Base-by-base conservation (phyloP, 179 eudicot species). In the Corrigiola litoralis region DNA sequence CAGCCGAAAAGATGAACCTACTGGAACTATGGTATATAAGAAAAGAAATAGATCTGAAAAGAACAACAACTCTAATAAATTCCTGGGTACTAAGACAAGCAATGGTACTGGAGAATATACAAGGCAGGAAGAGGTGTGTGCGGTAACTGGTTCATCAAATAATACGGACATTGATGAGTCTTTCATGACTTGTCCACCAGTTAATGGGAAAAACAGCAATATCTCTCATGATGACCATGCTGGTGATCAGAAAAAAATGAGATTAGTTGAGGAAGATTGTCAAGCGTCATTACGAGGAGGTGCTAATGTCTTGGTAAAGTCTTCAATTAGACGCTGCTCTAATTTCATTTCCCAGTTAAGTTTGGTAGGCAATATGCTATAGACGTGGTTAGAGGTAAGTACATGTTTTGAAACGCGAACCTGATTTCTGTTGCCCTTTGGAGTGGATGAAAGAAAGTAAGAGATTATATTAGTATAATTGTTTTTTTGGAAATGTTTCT, bases 41-140 rank as follows among this genome's bases (percentile, higher is more conserved):
- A 80, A 77, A 54, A 60, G 78, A 61, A 67, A 67, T 48, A 68
- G 57, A 61, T 64, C 61, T 45, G 66, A 61, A 31, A 72, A 67
- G 65, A 62, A 32, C 37, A 41, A 40, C 65, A 62, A 0, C 58
- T 68, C 67, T 32, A 21, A 4, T 66, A 63, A 61, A 10, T 24
- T 34, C 49, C 70, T 46, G 23, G 63, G 38, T 45, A 53, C 61
- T 51, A 70, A 66, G 45, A 52, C 38, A 23, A 63, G 21, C 68
- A 54, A 49, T 47, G 67, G 62, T 58, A 51, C 46, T 69, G 52
- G 47, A 27, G 77, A 72, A 61, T 31, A 42, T 65, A 50, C 64
- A n/a, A 52, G 38, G 42, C 52, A n/a, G 55, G 56, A 32, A 41
- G 64, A 75, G 50, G 32, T 44, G 40, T 21, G 68, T 37, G 44